phyloP scores from a whole-genome alignment of 2,329 filamentous ascomycete species.

The Aureobasidium sp. region DNA sequence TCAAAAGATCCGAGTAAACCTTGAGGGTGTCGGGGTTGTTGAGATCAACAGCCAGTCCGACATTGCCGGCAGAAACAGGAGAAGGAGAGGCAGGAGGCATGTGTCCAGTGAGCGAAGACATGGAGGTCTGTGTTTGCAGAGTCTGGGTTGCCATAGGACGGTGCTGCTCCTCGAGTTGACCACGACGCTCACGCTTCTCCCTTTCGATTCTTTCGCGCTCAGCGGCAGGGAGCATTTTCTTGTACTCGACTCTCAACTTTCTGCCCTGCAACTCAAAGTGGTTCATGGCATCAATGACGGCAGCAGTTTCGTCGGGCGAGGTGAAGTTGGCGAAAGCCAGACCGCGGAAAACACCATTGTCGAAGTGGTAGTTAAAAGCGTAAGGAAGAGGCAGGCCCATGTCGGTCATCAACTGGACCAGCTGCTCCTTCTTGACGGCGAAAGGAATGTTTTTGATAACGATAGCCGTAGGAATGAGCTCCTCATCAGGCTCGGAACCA shows the following conservation, averaged over 20 bases:
- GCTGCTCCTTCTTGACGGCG: slow-evolving; percentile 92
- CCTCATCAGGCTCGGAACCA: slow-evolving; percentile 58
- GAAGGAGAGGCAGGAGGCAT: slow-evolving; percentile 59
- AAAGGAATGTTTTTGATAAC: slow-evolving; percentile 99
- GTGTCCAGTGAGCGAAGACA: slow-evolving; percentile 65
- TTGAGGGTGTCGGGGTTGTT: slow-evolving; percentile 83
- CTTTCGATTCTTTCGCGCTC: slow-evolving; percentile 94
- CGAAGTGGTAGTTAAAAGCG: slow-evolving; percentile 99
- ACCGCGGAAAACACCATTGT: slow-evolving; percentile 93
- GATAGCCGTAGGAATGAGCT: slow-evolving; percentile 95
- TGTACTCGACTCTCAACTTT: slow-evolving; percentile 94
- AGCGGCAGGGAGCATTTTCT: slow-evolving; percentile 95
- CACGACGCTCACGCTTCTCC: slow-evolving; percentile 91
- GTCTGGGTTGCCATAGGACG: slow-evolving; percentile 58
- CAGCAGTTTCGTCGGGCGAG: slow-evolving; percentile 83
- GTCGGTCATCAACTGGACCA: slow-evolving; percentile 89
- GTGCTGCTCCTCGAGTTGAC: slow-evolving; percentile 95
- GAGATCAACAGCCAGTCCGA: slow-evolving; percentile 66
- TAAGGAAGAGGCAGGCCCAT: slow-evolving; percentile 91
- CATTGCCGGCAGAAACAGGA: slow-evolving; percentile 54
- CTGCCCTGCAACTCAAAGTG: slow-evolving; percentile 91
- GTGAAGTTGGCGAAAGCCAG: slow-evolving; percentile 98
- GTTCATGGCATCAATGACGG: slow-evolving; percentile 90
- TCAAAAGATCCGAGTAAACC: slow-evolving; percentile 81
- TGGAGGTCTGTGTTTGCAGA: slow-evolving; percentile 77